phyloP scores from a whole-genome alignment of 441 rosid species.

The Viola pubescens region DNA sequence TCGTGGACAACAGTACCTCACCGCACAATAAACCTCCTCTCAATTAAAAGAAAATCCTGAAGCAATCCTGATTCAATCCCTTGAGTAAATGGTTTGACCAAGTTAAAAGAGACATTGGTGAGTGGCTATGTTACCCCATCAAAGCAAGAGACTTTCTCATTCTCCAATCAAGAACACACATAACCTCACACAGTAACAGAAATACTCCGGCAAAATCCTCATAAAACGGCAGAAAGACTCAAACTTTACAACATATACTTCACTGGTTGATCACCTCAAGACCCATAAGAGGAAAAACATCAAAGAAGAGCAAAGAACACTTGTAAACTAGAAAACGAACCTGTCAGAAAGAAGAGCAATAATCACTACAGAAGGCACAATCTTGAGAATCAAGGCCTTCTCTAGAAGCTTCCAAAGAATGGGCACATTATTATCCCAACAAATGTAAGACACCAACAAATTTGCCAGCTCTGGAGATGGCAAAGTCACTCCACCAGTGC shows the following conservation, averaged over 20 bases:
- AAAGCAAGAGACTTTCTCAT: slow-evolving; percentile 1
- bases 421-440: slow-evolving; percentile 85
- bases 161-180: too few relatives aligned
- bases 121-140: not conserved
- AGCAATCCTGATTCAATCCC: too few relatives aligned
- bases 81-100: too few relatives aligned
- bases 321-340: not conserved
- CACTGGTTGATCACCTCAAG: not conserved
- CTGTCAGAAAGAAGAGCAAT: slow-evolving; percentile 75
- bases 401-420: slow-evolving; percentile 93
- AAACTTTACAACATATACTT: not conserved
- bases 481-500: slow-evolving; percentile 46
- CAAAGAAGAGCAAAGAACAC: not conserved
- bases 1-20: too few relatives aligned
- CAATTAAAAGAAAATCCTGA: too few relatives aligned
- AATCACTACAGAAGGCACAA: slow-evolving; percentile 65
- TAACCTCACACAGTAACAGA: not conserved
- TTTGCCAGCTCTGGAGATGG: slow-evolving; percentile 77
- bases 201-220: not conserved
- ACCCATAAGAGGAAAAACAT: slow-evolving; percentile 6
- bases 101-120: too few relatives aligned
- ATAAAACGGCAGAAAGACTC: not conserved
- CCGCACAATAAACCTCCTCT: too few relatives aligned
- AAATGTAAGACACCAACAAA: slow-evolving; percentile 78
- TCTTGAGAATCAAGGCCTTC: slow-evolving; percentile 53